These are phyloP conservation scores for Lagerstroemia speciosa DNA, from an alignment of 345 rosid genomes.

Conservation along the genomic window DNA sequence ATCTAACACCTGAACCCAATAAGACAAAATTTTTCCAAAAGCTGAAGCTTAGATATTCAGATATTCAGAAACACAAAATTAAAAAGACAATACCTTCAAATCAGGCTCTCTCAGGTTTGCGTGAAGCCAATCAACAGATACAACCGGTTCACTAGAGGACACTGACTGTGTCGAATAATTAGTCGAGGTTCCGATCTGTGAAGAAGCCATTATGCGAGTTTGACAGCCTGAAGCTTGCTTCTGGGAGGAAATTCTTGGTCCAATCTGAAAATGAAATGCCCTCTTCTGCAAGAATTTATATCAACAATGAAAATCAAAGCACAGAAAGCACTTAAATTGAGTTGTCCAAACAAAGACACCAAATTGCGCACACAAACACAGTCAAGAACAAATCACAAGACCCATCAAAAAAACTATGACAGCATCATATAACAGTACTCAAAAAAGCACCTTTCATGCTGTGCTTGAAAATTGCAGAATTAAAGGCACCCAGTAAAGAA, in stretches of 20 bases:
- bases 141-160: conserved; percentile 61
- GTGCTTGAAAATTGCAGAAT: too few species aligned
- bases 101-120: conserved; percentile 66
- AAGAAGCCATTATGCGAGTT: conserved; percentile 45
- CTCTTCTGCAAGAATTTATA: conserved; percentile 36
- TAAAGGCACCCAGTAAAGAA: too few species aligned
- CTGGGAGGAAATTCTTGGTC: conserved; percentile 13
- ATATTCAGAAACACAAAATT: not conserved
- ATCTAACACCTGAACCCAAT: conserved; percentile 59
- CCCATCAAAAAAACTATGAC: not conserved
- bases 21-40: not conserved
- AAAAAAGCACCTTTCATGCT: not conserved
- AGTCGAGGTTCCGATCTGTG: conserved; percentile 21
- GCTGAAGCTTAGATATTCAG: too few species aligned
- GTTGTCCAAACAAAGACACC: not conserved
- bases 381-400: not conserved
- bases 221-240: conserved; percentile 16
- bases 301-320: not conserved
- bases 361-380: not conserved
- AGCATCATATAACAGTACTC: not conserved
- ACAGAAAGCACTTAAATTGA: not conserved
- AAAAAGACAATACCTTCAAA: conserved; percentile 51
- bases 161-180: conserved; percentile 39
- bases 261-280: conserved; percentile 19
- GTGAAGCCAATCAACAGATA: conserved; percentile 95